Base-by-base conservation (phyloP, 352 stramenopile species). In the Phytophthora rubi region DNA sequence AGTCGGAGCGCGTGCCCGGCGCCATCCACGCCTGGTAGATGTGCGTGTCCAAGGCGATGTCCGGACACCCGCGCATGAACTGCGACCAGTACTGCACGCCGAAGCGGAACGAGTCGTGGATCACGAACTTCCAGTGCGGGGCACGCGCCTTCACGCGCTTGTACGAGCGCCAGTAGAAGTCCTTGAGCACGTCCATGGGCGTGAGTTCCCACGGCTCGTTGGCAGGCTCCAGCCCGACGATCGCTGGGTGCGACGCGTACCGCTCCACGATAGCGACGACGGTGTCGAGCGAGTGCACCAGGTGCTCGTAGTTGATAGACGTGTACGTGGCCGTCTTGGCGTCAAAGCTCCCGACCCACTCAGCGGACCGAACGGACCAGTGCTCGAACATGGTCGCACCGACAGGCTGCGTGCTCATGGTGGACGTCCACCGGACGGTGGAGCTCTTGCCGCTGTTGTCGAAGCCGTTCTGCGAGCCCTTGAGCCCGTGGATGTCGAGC, bases 111-210 rank as follows among this genome's bases (percentile, higher is more conserved):
- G 91, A 97, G 81, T 99, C 96, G 80, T 98, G 94, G 62, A 98
- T 92, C 53, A 98, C 88, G 67, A 97, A 98, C 70, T 98, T 97
- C 96, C 96, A 99, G 57, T 95, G 89, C 2, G 93, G 94, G 8
- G 94, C 96, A 9, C 91, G 77, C 53, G 76, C 79, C 73, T 98
- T 97, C 23, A 98, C 83, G 67, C 94, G 93, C 68, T 98, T 91
- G 79, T 99, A 98, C 53, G 89, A 89, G 70, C 98, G 92, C 94
- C 94, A 98, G 83, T 99, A 99, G 75, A 97, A 99, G n/a, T 94
- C 74, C 71, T 98, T 97, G 47, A 98, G 78, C 42, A 91, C 76
- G 6, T 96, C 62, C 21, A 98, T 91, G 4, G 9, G 94, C 88
- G 94, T 98, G 47, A 97, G 85, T 75, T 98, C 89, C 94, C 94